Conservation (phyloP, 768 basidiomycete species). For the Pleurotus tuber-regium region DNA sequence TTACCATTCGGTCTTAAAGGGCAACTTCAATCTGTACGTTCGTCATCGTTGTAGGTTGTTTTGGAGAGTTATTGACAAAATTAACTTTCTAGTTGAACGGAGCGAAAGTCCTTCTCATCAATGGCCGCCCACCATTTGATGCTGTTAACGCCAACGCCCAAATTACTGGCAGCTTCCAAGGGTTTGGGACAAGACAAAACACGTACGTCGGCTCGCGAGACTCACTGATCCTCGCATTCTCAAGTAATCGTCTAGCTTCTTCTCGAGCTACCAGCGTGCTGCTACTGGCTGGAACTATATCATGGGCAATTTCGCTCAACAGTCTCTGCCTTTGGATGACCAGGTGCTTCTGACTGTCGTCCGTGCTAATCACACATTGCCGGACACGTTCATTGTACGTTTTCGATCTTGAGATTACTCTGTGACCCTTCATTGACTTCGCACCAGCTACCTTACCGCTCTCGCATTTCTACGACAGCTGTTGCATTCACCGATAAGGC, state of each 20-base stretch:
- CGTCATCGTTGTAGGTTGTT: neutral
- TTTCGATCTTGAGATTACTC: neutral
- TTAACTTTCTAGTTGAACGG: slow-evolving; percentile 28
- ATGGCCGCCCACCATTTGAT: slow-evolving; percentile 38
- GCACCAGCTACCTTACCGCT: slow-evolving; percentile 54
- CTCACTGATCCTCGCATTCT: too few species aligned
- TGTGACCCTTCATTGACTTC: neutral
- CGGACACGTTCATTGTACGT: slow-evolving; percentile 46
- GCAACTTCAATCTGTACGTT: slow-evolving; percentile 39
- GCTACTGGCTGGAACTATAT: slow-evolving; percentile 38
- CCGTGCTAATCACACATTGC: slow-evolving; percentile 32
- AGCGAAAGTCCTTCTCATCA: slow-evolving; percentile 42
- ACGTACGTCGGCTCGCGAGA: slow-evolving; percentile 27
- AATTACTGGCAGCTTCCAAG: slow-evolving; percentile 51
- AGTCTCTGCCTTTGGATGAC: slow-evolving; percentile 50
- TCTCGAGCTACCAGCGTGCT: slow-evolving; percentile 40
- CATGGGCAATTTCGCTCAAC: slow-evolving; percentile 56
- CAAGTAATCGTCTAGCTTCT: slow-evolving; percentile 31
- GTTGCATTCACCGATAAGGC: slow-evolving; percentile 45
- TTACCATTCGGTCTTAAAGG: slow-evolving; percentile 46
- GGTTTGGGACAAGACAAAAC: slow-evolving; percentile 48
- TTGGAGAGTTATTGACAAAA: too few species aligned
- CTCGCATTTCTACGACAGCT: slow-evolving; percentile 44
- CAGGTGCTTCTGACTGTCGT: slow-evolving; percentile 45
- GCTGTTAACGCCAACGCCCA: slow-evolving; percentile 51